Evolutionary conservation across 371 early-diverging fungal genomes (phyloP).

Genomic region (Neoconidiobolus thromboides): DNA sequence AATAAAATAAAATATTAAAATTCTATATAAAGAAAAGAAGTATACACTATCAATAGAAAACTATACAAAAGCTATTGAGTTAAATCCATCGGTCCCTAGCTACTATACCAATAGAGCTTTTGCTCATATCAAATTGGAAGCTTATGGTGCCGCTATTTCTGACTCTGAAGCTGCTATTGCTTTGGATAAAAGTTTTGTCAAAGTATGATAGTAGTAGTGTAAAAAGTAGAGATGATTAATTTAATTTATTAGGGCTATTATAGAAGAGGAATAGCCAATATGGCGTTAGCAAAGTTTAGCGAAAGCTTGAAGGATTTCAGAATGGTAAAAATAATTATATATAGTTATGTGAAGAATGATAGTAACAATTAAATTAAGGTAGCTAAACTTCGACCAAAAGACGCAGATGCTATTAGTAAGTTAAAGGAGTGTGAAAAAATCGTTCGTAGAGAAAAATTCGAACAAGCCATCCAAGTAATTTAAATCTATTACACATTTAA

Average conservation of each 20-base stretch:
- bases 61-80: constrained; percentile 64
- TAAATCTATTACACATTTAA: background rate
- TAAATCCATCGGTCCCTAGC: constrained; percentile 61
- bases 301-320: constrained; percentile 68
- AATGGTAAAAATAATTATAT: constrained; percentile 26
- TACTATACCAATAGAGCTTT: constrained; percentile 87
- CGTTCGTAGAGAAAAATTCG: constrained; percentile 67
- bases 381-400: constrained; percentile 38
- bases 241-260: constrained; percentile 43
- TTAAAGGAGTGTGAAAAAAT: constrained; percentile 75
- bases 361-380: constrained; percentile 17
- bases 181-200: constrained; percentile 65
- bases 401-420: constrained; percentile 45
- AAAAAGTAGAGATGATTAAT: background rate
- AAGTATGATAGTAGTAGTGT: constrained; percentile 22
- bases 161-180: constrained; percentile 76
- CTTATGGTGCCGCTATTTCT: constrained; percentile 72
- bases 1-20: no score
- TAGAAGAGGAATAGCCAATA: constrained; percentile 71
- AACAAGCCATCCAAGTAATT: constrained; percentile 69
- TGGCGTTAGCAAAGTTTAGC: constrained; percentile 64
- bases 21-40: constrained; percentile 19
- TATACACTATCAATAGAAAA: constrained; percentile 66
- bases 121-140: constrained; percentile 69
- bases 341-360: constrained; percentile 14